Evolutionary conservation across 371 early-diverging fungal genomes (phyloP).

Genomic region (Haplosporangium sp.): DNA sequence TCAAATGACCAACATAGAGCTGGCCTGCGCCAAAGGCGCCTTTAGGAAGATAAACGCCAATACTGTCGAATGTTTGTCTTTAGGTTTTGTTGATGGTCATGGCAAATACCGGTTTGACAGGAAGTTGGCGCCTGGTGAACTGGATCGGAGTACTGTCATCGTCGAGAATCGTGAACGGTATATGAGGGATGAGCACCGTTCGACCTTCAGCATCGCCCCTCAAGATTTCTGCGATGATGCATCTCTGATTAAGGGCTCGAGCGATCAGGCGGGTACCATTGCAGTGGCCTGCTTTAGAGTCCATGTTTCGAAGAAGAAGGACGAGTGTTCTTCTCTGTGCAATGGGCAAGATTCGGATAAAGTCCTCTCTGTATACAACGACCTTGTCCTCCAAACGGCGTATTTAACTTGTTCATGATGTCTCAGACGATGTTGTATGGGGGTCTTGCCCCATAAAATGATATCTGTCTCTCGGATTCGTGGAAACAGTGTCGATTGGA

Average conservation of each 20-base stretch:
- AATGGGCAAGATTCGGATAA: too few relatives aligned
- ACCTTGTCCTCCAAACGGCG: too few relatives aligned
- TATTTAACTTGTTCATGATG: too few relatives aligned
- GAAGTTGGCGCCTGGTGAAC: constrained; percentile 33
- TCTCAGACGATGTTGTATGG: too few relatives aligned
- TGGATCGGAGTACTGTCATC: constrained; percentile 4
- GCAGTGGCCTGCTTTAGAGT: constrained; percentile 35
- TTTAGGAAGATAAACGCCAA: constrained; percentile 18
- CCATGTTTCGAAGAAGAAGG: constrained; percentile 48
- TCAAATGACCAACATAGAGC: constrained; percentile 25
- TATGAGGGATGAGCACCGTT: background rate
- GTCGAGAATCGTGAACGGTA: constrained; percentile 1
- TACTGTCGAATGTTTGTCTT: constrained; percentile 36
- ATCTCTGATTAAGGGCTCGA: background rate
- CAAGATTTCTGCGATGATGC: constrained; percentile 15
- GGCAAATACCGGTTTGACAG: constrained; percentile 26
- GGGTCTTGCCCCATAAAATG: too few relatives aligned
- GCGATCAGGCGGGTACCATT: constrained; percentile 48
- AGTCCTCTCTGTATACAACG: too few relatives aligned
- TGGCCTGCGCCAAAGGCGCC: constrained; percentile 39
- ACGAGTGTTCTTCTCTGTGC: background rate
- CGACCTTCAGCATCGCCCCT: background rate
- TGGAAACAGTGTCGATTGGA: too few relatives aligned
- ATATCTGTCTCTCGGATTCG: too few relatives aligned
- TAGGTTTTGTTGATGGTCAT: constrained; percentile 53